Evolutionary conservation across 2,329 filamentous ascomycete genomes (phyloP).

Genomic region (Aureobasidium sp.): DNA sequence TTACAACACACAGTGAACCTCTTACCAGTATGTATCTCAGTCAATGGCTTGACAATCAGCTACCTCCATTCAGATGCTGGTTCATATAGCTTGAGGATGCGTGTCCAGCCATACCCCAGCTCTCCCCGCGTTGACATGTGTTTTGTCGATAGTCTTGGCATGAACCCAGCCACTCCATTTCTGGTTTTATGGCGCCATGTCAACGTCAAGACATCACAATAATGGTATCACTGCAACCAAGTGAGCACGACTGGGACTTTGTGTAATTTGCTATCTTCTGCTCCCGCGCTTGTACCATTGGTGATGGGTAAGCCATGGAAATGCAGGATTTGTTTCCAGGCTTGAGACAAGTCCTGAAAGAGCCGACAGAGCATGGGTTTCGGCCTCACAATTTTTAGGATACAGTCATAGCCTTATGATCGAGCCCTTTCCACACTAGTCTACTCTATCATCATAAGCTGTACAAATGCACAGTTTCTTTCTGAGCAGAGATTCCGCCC

Average conservation of each 20-base stretch:
- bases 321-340: neutral
- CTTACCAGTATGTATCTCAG: no score
- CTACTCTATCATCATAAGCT: no score
- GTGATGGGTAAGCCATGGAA: neutral
- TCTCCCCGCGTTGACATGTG: neutral
- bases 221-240: neutral
- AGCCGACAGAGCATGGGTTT: no score
- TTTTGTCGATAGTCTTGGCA: neutral
- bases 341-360: neutral
- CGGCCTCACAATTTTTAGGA: no score
- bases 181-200: conserved; percentile 2
- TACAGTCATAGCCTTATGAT: no score
- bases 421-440: no score
- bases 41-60: neutral
- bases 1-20: no score
- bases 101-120: neutral
- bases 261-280: neutral
- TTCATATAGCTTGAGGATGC: neutral
- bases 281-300: neutral
- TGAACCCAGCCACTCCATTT: neutral
- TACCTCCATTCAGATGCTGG: neutral
- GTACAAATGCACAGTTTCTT: no score
- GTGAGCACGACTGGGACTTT: neutral
- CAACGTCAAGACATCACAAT: neutral
- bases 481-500: no score